Evolutionary conservation across 2,329 filamentous ascomycete genomes (phyloP).

Genomic region (Trichophyton schoenleinii): DNA sequence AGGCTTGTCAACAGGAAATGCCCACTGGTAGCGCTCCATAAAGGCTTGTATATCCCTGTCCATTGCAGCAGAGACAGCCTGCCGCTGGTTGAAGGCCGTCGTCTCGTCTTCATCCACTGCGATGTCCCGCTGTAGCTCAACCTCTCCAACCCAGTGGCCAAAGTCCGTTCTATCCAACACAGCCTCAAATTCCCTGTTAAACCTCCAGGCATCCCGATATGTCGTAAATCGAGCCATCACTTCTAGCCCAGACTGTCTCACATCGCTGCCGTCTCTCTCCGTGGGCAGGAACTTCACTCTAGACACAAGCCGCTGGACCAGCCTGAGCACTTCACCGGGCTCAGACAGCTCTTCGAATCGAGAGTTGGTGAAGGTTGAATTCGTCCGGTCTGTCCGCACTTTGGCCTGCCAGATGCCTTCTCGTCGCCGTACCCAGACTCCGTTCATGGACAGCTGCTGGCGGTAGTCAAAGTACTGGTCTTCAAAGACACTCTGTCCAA

Average conservation of each 20-base stretch:
- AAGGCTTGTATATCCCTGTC: constrained; percentile 17
- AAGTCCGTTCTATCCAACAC: constrained; percentile 23
- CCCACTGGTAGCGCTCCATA: constrained; percentile 17
- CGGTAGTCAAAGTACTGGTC: constrained; percentile 21
- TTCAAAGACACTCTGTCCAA: constrained; percentile 14
- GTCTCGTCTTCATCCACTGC: constrained; percentile 8
- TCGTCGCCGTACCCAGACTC: constrained; percentile 19
- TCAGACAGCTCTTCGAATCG: constrained; percentile 19
- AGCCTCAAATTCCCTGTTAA: constrained; percentile 19
- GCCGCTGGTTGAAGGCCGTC: constrained; percentile 2
- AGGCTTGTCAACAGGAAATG: constrained; percentile 15
- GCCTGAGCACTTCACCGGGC: constrained; percentile 11
- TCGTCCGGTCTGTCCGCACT: constrained; percentile 9
- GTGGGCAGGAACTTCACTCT: constrained; percentile 6
- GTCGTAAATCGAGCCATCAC: constrained; percentile 19
- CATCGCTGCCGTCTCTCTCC: constrained; percentile 2
- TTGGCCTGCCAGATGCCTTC: constrained; percentile 20
- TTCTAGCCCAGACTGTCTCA: constrained; percentile 12
- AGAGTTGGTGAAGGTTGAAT: constrained; percentile 14
- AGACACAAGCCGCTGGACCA: constrained; percentile 6
- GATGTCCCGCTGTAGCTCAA: constrained; percentile 19
- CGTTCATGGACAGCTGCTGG: constrained; percentile 14
- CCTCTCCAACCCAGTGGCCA: constrained; percentile 22
- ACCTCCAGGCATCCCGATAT: constrained; percentile 18
- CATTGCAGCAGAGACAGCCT: constrained; percentile 6